phyloP scores from a whole-genome alignment of 768 basidiomycete species.

The Lentinula sp. region DNA sequence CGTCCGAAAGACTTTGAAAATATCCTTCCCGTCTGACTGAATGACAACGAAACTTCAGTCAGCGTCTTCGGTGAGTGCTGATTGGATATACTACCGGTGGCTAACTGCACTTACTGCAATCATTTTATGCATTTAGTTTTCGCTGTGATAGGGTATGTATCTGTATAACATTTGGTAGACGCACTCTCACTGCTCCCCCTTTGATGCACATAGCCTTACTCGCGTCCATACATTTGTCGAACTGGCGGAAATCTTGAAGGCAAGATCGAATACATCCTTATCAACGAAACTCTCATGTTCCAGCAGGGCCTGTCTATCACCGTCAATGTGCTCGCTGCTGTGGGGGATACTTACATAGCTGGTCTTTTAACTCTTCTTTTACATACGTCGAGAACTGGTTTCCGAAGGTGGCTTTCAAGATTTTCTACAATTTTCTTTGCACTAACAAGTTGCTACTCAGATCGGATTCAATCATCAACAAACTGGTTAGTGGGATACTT shows the following conservation, averaged over 20 bases:
- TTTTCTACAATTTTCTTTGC: background rate
- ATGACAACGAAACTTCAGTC: slow-evolving; percentile 11
- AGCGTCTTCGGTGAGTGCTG: slow-evolving; percentile 14
- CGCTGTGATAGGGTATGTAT: slow-evolving; percentile 1
- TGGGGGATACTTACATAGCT: slow-evolving; percentile 42
- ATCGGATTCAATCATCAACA: slow-evolving; percentile 44
- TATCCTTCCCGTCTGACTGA: background rate
- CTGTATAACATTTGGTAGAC: background rate
- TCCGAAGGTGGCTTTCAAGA: slow-evolving; percentile 24
- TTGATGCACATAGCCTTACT: slow-evolving; percentile 15
- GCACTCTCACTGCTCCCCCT: background rate
- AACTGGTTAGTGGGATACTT: slow-evolving; percentile 23
- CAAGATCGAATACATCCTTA: background rate
- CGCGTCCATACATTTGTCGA: slow-evolving; percentile 27
- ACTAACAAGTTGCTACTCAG: slow-evolving; percentile 13
- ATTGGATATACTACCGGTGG: background rate
- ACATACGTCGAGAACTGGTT: slow-evolving; percentile 39
- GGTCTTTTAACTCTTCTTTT: slow-evolving; percentile 33
- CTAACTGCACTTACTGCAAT: no score
- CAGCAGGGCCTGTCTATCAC: slow-evolving; percentile 30
- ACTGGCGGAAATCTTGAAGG: slow-evolving; percentile 28
- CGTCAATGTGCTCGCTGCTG: slow-evolving; percentile 39
- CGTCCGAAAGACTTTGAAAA: background rate
- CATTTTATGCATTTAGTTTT: background rate
- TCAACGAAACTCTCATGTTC: background rate